Percentiles rank a stretch among this genome's conserved stretches.
These are phyloP conservation scores for Tulasnella sp. DNA, from an alignment of 768 basidiomycete species.

Conservation along the genomic window DNA sequence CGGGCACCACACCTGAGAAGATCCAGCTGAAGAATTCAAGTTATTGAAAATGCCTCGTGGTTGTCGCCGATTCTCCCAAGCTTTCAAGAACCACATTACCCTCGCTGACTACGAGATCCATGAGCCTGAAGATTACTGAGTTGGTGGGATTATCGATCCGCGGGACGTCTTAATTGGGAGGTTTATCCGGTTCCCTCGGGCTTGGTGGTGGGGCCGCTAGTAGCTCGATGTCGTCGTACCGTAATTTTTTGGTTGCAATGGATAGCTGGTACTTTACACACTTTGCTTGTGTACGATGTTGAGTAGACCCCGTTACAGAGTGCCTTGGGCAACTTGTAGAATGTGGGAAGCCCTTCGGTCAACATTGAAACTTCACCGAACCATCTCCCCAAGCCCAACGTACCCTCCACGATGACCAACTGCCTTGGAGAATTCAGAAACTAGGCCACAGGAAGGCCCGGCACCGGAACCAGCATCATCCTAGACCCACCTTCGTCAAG, in stretches of 20 bases:
- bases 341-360: conserved; percentile 6
- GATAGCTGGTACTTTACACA: not conserved
- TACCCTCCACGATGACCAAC: not conserved
- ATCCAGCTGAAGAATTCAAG: conserved; percentile 83
- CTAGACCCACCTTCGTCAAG: not conserved
- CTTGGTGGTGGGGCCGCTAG: not conserved
- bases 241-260: too few species aligned
- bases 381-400: not conserved
- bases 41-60: not conserved
- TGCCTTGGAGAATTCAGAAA: not conserved
- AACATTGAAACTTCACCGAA: not conserved
- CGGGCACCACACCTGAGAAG: conserved; percentile 81
- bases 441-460: not conserved
- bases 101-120: conserved; percentile 90
- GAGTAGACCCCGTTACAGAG: not conserved
- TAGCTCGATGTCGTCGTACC: too few species aligned
- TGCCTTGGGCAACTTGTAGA: conserved; percentile 2
- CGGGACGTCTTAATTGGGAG: not conserved
- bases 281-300: not conserved
- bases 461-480: not conserved
- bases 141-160: conserved; percentile 7
- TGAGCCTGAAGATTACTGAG: conserved; percentile 89
- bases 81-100: conserved; percentile 95
- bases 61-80: not conserved
- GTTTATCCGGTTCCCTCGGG: not conserved